phyloP scores from a whole-genome alignment of 2,329 filamentous ascomycete genomes.

The Apiospora marii region DNA sequence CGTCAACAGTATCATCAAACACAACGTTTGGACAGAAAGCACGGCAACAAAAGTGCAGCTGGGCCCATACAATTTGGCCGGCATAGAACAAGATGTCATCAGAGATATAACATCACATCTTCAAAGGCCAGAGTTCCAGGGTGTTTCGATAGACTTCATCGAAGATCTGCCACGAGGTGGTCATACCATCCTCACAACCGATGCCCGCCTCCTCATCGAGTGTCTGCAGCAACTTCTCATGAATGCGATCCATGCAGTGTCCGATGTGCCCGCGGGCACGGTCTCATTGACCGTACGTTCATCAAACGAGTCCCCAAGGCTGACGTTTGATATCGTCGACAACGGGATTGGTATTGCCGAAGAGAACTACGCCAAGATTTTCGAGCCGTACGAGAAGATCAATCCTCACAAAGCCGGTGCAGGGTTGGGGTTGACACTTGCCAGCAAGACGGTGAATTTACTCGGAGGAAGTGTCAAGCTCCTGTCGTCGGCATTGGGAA shows the following conservation, averaged over 20 bases:
- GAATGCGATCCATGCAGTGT: slow-evolving; percentile 24
- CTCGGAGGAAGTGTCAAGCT: slow-evolving; percentile 23
- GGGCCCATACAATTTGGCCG: slow-evolving; percentile 21
- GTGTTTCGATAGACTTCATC: slow-evolving; percentile 23
- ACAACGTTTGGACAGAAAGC: slow-evolving; percentile 25
- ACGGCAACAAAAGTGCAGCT: slow-evolving; percentile 1
- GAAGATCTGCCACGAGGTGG: background rate
- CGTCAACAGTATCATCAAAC: slow-evolving; percentile 27
- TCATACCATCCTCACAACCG: slow-evolving; percentile 22
- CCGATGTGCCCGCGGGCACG: background rate
- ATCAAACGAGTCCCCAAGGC: background rate
- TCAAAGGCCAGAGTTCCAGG: background rate
- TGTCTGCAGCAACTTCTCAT: slow-evolving; percentile 22
- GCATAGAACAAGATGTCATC: slow-evolving; percentile 23
- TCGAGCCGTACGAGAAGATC: slow-evolving; percentile 28
- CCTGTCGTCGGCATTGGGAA: slow-evolving; percentile 17
- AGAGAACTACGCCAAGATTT: slow-evolving; percentile 16
- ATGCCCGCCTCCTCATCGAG: slow-evolving; percentile 22
- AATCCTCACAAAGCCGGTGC: slow-evolving; percentile 25
- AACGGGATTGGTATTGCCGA: slow-evolving; percentile 24
- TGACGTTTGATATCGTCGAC: slow-evolving; percentile 25
- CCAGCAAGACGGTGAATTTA: slow-evolving; percentile 23
- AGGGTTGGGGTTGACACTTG: slow-evolving; percentile 25
- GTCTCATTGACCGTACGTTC: slow-evolving; percentile 14
- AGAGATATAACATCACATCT: slow-evolving; percentile 15